phyloP scores from a whole-genome alignment of 768 basidiomycete genomes.

The Cyclocybe aegerita region DNA sequence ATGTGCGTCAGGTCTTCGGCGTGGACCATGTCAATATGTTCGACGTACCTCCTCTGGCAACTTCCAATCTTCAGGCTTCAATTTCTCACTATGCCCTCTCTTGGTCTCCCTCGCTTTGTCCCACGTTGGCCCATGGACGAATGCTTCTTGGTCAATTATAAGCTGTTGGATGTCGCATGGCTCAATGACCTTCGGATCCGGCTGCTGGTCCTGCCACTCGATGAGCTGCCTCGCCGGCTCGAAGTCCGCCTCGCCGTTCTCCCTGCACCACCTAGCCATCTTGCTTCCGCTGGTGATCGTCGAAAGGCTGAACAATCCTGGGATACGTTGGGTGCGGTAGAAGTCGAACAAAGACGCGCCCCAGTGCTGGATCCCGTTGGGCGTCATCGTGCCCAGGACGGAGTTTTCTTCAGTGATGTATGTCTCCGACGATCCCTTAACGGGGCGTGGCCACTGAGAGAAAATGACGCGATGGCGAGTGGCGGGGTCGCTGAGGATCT shows the following conservation, averaged over 20 bases:
- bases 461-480: constrained; percentile 16
- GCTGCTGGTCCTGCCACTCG: constrained; percentile 31
- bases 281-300: constrained; percentile 30
- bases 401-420: constrained; percentile 8
- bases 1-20: too few species aligned
- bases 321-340: constrained; percentile 24
- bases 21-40: background rate
- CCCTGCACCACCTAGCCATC: constrained; percentile 30
- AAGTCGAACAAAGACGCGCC: constrained; percentile 41
- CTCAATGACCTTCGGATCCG: constrained; percentile 26
- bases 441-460: constrained; percentile 27
- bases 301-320: constrained; percentile 9
- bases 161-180: constrained; percentile 21
- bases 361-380: constrained; percentile 34
- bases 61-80: background rate
- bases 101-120: too few species aligned
- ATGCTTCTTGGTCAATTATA: too few species aligned
- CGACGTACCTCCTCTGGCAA: too few species aligned
- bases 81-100: too few species aligned
- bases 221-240: constrained; percentile 29
- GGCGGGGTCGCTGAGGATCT: too few species aligned
- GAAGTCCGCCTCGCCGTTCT: constrained; percentile 22
- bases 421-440: constrained; percentile 13
- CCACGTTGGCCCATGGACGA: too few species aligned
- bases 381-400: constrained; percentile 24